Base-by-base conservation (phyloP, 1,284 basidiomycete genomes). In the Rhodotorula sp. region DNA sequence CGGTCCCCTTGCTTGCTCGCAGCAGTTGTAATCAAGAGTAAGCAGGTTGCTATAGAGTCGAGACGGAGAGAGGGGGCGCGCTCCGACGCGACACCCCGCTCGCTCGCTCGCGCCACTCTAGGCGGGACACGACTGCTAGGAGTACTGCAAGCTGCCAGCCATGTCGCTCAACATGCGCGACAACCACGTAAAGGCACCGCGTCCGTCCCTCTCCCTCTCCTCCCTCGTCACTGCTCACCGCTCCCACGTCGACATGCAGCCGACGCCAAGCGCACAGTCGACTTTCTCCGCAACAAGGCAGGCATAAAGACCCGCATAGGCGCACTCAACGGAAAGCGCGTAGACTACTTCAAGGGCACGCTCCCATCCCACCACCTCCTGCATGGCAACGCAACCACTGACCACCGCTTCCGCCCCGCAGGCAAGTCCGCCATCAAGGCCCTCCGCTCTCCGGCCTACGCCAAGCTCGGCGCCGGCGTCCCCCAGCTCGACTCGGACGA, bases 341-440 rank as follows among this genome's bases (percentile, higher is more conserved):
- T 95, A 68, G 96, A 98, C 82, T 98, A 98, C 84, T 99, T 99
- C 85, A 98, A 96, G 85, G 96, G 94, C 91, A 76, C 77, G 86
- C 84, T 8, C 41, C 9, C 44, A n/a, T 34, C 54, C 36, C 15
- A 19, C 39, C 54, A 7, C 51, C 66, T 65, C 67, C 46, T 51
- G 66, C 63, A 65, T 71, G 55, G 59, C 69, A 66, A 29, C 32
- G 19, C 29, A 9, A 46, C 32, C n/a, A 54, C 37, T 29, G 29
- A 58, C 39, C 0, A 22, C 8, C 39, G 0, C 29, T 6, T 1
- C 3, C 32, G 21, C 17, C 9, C 27, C 21, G 58, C 80, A 95
- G 94, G 94, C 80, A 94, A 92, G 86, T 88, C 90, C 37, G 94
- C 96, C 1, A 85, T 97, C 63, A 96, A 97, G 81, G 91, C 93